Evolutionary conservation across 257 asterid genomes (phyloP).

Genomic region (Solanum okadae): DNA sequence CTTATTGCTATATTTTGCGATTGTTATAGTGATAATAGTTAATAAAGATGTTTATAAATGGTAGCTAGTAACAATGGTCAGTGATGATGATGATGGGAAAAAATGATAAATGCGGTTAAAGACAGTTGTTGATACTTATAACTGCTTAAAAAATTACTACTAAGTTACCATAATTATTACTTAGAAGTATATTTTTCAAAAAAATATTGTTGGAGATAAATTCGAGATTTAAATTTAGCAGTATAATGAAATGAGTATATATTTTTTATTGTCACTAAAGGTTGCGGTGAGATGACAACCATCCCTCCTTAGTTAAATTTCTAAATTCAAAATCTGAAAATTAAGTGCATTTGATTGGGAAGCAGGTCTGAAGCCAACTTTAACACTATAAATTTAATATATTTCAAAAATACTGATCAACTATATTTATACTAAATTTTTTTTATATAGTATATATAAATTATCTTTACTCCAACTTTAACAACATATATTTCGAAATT

Average conservation of each 20-base stretch:
- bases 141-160: not conserved
- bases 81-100: not conserved
- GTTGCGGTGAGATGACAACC: not conserved
- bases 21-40: not conserved
- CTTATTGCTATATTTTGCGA: not conserved
- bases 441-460: not conserved
- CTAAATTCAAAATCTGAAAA: not conserved
- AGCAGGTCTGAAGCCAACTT: fast-evolving
- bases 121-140: not conserved
- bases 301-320: not conserved
- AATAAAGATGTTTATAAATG: not conserved
- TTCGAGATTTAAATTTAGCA: not conserved
- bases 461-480: not conserved
- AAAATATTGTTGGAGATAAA: not conserved
- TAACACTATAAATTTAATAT: not conserved
- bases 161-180: not conserved
- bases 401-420: not conserved
- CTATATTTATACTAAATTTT: not conserved
- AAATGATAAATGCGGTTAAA: not conserved
- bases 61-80: fast-evolving
- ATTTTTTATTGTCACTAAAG: not conserved
- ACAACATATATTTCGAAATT: not conserved
- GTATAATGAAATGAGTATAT: not conserved
- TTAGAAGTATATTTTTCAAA: not conserved
- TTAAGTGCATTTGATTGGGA: not conserved